These are phyloP conservation scores for Pseudozyma pruni DNA, from an alignment of 1,284 basidiomycete species.

Conservation along the genomic window DNA sequence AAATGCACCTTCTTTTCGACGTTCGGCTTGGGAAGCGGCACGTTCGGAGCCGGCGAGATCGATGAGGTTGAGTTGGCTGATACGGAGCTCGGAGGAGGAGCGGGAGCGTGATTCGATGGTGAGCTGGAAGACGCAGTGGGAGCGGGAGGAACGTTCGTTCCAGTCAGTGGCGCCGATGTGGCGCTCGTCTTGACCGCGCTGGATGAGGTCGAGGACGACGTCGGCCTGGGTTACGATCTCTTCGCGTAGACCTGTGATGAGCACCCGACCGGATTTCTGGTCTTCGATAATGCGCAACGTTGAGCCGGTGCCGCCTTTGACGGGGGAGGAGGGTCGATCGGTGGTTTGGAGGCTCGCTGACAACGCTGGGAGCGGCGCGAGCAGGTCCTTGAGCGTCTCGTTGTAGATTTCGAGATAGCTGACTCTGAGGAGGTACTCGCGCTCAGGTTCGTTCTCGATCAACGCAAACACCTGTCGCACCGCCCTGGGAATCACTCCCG, in stretches of 20 bases:
- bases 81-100: constrained; percentile 43
- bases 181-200: constrained; percentile 84
- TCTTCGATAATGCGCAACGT: constrained; percentile 65
- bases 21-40: constrained; percentile 71
- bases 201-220: constrained; percentile 75
- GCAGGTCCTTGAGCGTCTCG: constrained; percentile 72
- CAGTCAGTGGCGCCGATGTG: constrained; percentile 95
- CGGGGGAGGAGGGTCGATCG: constrained; percentile 38
- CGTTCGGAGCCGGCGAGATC: constrained; percentile 74
- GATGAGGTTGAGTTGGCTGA: constrained; percentile 71
- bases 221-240: constrained; percentile 71
- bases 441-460: constrained; percentile 61
- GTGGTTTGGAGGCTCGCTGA: constrained; percentile 11
- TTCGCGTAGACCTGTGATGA: constrained; percentile 71
- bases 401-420: constrained; percentile 75
- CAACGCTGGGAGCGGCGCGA: constrained; percentile 53
- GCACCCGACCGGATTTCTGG: constrained; percentile 68
- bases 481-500: constrained; percentile 92
- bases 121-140: constrained; percentile 79
- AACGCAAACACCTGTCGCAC: constrained; percentile 74
- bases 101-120: constrained; percentile 65
- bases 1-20: constrained; percentile 71
- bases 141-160: constrained; percentile 94
- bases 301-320: constrained; percentile 19
- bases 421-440: constrained; percentile 71